Conservation (phyloP, 306 rosid species). For the Fagus sylvatica region DNA sequence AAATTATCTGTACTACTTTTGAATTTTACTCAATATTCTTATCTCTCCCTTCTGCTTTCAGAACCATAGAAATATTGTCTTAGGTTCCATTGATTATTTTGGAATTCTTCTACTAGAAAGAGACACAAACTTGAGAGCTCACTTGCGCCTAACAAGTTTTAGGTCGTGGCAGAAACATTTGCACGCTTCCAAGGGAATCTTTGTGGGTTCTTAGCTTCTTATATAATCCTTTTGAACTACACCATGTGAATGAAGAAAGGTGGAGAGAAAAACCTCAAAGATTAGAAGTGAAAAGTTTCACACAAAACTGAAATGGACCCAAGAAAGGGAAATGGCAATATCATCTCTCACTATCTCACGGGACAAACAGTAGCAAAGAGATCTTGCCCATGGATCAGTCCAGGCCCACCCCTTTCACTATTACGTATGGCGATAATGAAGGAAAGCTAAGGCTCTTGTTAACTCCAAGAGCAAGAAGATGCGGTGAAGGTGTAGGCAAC, state of each 20-base stretch:
- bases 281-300: constrained; percentile 18
- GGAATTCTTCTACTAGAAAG: constrained; percentile 11
- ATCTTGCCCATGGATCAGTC: constrained; percentile 52
- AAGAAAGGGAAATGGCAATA: constrained; percentile 50
- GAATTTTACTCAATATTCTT: not conserved
- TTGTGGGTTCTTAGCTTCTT: constrained; percentile 9
- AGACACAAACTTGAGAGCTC: constrained; percentile 32
- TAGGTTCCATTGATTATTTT: not conserved
- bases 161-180: not conserved
- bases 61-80: not conserved
- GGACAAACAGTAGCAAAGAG: constrained; percentile 68
- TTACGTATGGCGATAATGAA: constrained; percentile 42
- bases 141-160: constrained; percentile 15
- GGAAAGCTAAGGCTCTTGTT: constrained; percentile 33
- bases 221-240: not conserved
- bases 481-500: constrained; percentile 26
- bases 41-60: not conserved
- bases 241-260: constrained; percentile 46
- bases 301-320: constrained; percentile 42
- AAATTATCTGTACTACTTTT: not conserved
- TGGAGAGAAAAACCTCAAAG: constrained; percentile 14
- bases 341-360: constrained; percentile 51
- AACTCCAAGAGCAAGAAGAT: constrained; percentile 31
- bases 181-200: constrained; percentile 23
- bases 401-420: constrained; percentile 45